Evolutionary conservation across 345 rosid genomes (phyloP).

Genomic region (Physaria fendleri): DNA sequence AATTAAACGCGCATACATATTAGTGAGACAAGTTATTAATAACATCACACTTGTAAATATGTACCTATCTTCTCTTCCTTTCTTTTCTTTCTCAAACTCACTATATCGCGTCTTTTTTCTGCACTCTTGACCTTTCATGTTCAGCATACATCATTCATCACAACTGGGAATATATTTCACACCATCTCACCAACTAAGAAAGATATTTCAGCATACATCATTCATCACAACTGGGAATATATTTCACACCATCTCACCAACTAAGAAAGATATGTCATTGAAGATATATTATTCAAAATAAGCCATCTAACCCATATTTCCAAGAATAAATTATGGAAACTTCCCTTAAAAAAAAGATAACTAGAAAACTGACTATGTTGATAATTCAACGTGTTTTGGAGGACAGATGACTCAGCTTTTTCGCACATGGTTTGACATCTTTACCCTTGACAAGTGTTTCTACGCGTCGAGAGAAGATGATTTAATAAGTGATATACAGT

Average conservation of each 20-base stretch:
- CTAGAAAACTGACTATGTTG: too few species aligned
- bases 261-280: slow-evolving; percentile 36
- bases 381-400: too few species aligned
- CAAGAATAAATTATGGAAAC: too few species aligned
- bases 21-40: background rate
- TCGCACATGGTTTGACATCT: too few species aligned
- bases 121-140: slow-evolving; percentile 44
- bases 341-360: too few species aligned
- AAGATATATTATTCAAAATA: too few species aligned
- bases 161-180: background rate
- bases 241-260: background rate
- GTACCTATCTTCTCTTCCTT: slow-evolving; percentile 81
- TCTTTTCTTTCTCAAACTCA: slow-evolving; percentile 48
- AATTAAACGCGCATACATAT: background rate
- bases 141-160: slow-evolving; percentile 43
- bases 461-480: too few species aligned
- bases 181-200: background rate
- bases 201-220: slow-evolving; percentile 36
- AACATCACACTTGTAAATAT: background rate
- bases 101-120: slow-evolving; percentile 47
- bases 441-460: too few species aligned
- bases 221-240: background rate
- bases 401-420: too few species aligned
- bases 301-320: too few species aligned
- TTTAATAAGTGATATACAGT: too few species aligned